Evolutionary conservation across 1,284 basidiomycete genomes (phyloP), one percentile per base, ranked within the genome.

Genomic region (Peniophora sp.): DNA sequence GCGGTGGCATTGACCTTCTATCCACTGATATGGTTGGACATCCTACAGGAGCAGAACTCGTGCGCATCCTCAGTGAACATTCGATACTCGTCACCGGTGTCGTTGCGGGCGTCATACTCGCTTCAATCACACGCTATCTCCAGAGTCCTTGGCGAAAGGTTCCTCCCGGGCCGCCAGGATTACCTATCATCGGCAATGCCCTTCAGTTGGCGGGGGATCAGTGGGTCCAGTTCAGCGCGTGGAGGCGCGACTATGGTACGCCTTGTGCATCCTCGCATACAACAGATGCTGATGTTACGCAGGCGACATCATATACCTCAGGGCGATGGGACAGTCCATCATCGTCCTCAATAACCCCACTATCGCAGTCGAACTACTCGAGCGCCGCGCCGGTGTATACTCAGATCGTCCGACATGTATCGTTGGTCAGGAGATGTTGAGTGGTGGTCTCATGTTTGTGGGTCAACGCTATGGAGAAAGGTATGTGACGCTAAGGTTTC

Each of bases 291-390:
- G n/a, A 5, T 32, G 27, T 32, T 5, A 5, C 5, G 5, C 24
- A 62, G 62, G 60, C n/a, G 55, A 58, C 15, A 48, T 63, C n/a
- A 48, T 61, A 35, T 54, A 58, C 47, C 48, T 63, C 35, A 57
- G 57, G 17, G 42, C 57, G 5, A 39, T 48, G 5, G 60, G 61
- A 11, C 50, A 54, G 18, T 47, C 49, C 8, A 53, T 56, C 10
- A 37, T 62, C n/a, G 46, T 62, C 8, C 43, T 62, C 22, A 57
- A 57, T 22, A 51, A 52, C 18, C 52, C 50, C 32, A 56, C 59
- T 42, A 53, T 52, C 10, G 57, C 58, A 11, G 37, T 51, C 17
- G 62, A 63, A 23, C 52, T 63, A 14, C 49, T 64, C n/a, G 61
- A 63, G 9, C 47, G 52, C 6, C 59, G 61, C 9, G 52, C 57